Percentiles rank a stretch among this genome's conserved stretches.
Evolutionary conservation across 371 early-diverging fungal species (phyloP).

Genomic region (Zychaea mexicana): DNA sequence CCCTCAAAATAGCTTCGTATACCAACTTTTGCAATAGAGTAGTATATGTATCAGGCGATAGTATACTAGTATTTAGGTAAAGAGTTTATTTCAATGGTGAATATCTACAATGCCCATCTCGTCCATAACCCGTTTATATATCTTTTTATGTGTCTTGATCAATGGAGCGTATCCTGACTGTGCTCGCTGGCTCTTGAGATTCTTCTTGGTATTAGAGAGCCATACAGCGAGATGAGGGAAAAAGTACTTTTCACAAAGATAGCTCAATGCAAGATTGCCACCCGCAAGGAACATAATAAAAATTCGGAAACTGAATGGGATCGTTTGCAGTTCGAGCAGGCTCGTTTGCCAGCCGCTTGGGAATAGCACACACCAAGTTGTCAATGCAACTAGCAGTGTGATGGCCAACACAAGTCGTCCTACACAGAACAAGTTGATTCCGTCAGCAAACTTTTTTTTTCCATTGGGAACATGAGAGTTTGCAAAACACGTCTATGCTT

Average conservation of each 20-base stretch:
- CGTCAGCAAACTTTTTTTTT: no score
- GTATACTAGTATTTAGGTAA: no score
- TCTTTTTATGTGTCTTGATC: conserved; percentile 30
- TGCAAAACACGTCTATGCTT: neutral
- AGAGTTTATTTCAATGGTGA: neutral
- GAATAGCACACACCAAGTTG: conserved; percentile 47
- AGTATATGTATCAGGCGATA: no score
- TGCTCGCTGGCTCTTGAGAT: conserved; percentile 1
- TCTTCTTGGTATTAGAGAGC: conserved; percentile 15
- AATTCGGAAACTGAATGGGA: conserved; percentile 53
- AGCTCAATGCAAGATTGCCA: conserved; percentile 48
- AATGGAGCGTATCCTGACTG: conserved; percentile 23
- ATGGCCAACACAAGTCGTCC: conserved; percentile 62
- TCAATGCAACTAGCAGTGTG: conserved; percentile 45
- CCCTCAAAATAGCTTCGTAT: no score
- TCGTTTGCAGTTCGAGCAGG: conserved; percentile 57
- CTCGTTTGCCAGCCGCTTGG: conserved; percentile 46
- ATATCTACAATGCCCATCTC: conserved; percentile 41
- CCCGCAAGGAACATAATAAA: conserved; percentile 49
- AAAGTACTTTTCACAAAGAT: conserved; percentile 56
- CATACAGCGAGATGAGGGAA: conserved; percentile 31
- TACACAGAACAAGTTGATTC: conserved; percentile 11
- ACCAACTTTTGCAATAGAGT: no score
- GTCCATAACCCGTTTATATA: conserved; percentile 51
- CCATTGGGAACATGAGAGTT: no score